Percentiles rank a stretch among this genome's conserved stretches.
phyloP scores from a whole-genome alignment of 495 filamentous ascomycete species.

The Beverwykella pulmonaria region DNA sequence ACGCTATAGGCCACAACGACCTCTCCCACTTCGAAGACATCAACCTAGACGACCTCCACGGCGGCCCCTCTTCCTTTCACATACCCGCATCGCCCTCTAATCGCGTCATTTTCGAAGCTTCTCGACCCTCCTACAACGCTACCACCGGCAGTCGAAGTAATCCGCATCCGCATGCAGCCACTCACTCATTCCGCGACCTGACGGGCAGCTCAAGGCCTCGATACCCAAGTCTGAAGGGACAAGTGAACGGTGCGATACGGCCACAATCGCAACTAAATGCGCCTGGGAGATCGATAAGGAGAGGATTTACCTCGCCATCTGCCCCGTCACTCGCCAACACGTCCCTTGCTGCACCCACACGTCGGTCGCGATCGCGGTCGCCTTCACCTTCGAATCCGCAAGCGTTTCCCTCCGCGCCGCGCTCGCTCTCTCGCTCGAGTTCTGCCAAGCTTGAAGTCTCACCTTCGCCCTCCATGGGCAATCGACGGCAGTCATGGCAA shows the following conservation, averaged over 20 bases:
- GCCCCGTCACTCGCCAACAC: conserved; percentile 46
- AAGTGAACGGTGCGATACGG: conserved; percentile 42
- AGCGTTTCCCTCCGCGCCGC: conserved; percentile 22
- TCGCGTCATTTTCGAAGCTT: conserved; percentile 35
- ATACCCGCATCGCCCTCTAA: conserved; percentile 41
- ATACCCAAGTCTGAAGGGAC: conserved; percentile 48
- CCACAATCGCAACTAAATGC: conserved; percentile 40
- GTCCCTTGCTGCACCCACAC: conserved; percentile 43
- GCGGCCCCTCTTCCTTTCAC: conserved; percentile 51
- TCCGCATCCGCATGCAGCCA: conserved; percentile 1
- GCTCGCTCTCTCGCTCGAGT: conserved; percentile 31
- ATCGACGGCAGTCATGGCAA: conserved; percentile 68
- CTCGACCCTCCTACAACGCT: conserved; percentile 16
- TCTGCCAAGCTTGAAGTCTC: conserved; percentile 45
- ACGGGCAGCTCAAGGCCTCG: conserved; percentile 40
- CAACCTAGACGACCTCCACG: conserved; percentile 72
- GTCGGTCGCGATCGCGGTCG: conserved; percentile 55
- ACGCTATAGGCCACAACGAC: conserved; percentile 51
- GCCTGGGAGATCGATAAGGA: conserved; percentile 41
- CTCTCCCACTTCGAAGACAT: conserved; percentile 88
- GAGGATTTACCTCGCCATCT: conserved; percentile 51
- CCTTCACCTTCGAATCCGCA: conserved; percentile 32
- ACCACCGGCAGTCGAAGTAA: conserved; percentile 6
- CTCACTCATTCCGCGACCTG: conserved; percentile 39
- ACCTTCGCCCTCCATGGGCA: conserved; percentile 44